phyloP scores from a whole-genome alignment of 805 yeast genomes.

The Candida stauntonica region DNA sequence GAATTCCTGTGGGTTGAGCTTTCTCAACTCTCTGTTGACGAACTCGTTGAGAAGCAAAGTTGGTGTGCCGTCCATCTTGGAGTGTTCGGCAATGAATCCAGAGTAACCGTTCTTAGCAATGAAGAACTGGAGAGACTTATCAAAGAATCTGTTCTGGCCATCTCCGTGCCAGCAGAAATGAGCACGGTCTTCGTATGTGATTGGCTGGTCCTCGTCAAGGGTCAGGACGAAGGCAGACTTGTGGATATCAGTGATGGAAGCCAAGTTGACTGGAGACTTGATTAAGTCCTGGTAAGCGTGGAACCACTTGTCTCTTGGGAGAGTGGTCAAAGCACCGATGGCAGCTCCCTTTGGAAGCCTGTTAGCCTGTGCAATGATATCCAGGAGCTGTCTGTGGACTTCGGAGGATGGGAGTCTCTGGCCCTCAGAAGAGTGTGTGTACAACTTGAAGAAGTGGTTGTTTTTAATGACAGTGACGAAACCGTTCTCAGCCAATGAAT shows the following conservation, averaged over 20 bases:
- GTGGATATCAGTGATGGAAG: slow-evolving; percentile 62
- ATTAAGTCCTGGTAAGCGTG: slow-evolving; percentile 52
- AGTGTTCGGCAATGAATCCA: slow-evolving; percentile 95
- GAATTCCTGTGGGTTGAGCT: slow-evolving; percentile 37
- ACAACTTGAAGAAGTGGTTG: slow-evolving; percentile 76
- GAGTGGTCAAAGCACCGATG: slow-evolving; percentile 75
- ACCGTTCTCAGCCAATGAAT: slow-evolving; percentile 45
- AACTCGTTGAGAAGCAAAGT: slow-evolving; percentile 83
- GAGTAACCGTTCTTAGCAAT: slow-evolving; percentile 80
- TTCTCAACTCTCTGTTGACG: slow-evolving; percentile 52
- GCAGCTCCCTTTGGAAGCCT: slow-evolving; percentile 28
- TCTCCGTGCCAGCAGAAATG: slow-evolving; percentile 93
- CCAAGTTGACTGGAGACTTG: slow-evolving; percentile 56
- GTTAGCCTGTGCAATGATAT: slow-evolving; percentile 41
- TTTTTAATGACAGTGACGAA: slow-evolving; percentile 70
- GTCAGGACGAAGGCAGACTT: slow-evolving; percentile 78
- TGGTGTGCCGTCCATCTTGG: slow-evolving; percentile 98
- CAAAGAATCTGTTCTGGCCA: slow-evolving; percentile 85
- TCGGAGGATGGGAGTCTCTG: slow-evolving; percentile 40
- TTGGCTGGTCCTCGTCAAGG: slow-evolving; percentile 69
- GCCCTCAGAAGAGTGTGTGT: slow-evolving; percentile 46
- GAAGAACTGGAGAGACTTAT: slow-evolving; percentile 85
- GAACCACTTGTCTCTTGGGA: slow-evolving; percentile 82
- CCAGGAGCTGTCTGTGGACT: slow-evolving; percentile 54
- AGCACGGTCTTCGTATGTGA: slow-evolving; percentile 78